Base-by-base conservation (phyloP, 176 grass and related monocot genomes). In the Pontederia paniculata region DNA sequence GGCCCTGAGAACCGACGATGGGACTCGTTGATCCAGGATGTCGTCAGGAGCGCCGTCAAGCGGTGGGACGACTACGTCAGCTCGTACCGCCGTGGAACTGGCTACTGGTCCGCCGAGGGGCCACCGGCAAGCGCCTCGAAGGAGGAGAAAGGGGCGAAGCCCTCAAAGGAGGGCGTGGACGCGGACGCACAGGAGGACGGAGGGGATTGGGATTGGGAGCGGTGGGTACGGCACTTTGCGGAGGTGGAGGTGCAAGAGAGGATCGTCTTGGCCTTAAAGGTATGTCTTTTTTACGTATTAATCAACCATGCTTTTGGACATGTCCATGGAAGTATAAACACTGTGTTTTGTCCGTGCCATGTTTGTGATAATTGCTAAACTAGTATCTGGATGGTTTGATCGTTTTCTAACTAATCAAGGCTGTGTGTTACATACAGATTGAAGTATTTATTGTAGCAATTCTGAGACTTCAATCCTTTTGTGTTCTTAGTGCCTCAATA, bases 181-280 rank as follows among this genome's bases (percentile, higher is more conserved):
- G 41, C 12, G 28, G 73, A 59, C 25, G 49, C 49, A 57, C 58
- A 55, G 58, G 77, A 86, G 37, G 60, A 72, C 42, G 69, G 67
- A 13, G 82, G 70, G 25, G 80, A 80, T 31, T 98, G 93, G 93
- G 76, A 72, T 79, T 98, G 86, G 93, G 83, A 80, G 50, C 79
- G 72, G 75, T 98, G 93, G 93, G 79, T 81, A 61, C 82, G 55
- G 17, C 77, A 91, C 63, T 91, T 98, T n/a, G 62, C 60, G 10
- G 77, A 88, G 48, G 55, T 83, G 9, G 77, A 91, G 66, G 83
- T 84, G 69, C 83, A 80, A 20, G 83, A 84, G 54, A 62, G 75
- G 47, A 74, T 98, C 17, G 78, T 88, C 52, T 75, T 69, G 47
- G 83, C 72, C 53, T 63, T 98, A 46, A 80, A 91, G 93, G 86